Base-by-base conservation (phyloP, 805 yeast genomes). In the Candida yuanshanica region DNA sequence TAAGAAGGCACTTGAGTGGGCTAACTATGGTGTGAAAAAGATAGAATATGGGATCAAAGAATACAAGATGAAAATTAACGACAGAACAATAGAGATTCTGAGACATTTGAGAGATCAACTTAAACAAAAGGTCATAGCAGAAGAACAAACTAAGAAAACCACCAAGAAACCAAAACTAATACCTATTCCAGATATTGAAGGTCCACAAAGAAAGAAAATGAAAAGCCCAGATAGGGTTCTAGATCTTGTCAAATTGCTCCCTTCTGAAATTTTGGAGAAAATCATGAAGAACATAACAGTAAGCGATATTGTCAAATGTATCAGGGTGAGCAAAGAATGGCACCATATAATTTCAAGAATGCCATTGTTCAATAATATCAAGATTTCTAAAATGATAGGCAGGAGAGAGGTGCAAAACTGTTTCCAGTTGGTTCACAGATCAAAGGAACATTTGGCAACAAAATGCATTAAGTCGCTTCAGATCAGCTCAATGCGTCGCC, bases 301-400 rank as follows among this genome's bases (percentile, higher is more conserved):
- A 4, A 32, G 26, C 2, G 41, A 46, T 13, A 20, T 41, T 1
- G 8, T 44, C 7, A 43, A 29, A n/a, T 47, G 46, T 9, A 36
- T 50, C 4, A 20, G 20, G 16, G 45, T 55, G 8, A 53, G 49
- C 1, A 37, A 36, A 12, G 17, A 5, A 4, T 56, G 60, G 60
- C 31, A 49, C n/a, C 16, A 23, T 2, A 14, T 37, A 4, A 36
- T 55, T 1, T 32, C 44, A 1, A 24, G 29, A 7, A 36, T 52
- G 10, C 43, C 55, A 5, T 31, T 55, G 9, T 53, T 42, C 34
- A 45, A 51, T 22, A 27, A 39, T 11, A 27, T 56, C 12, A 27
- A 24, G 1, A 33, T 56, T 26, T 24, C 40, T 4, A 33, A 44
- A 11, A 37, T 50, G 24, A 20, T 41, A 4, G 41, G 48, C 2